These are phyloP conservation scores for Pseudocercospora fuligena DNA, from an alignment of 2,329 filamentous ascomycete genomes.

Conservation along the genomic window DNA sequence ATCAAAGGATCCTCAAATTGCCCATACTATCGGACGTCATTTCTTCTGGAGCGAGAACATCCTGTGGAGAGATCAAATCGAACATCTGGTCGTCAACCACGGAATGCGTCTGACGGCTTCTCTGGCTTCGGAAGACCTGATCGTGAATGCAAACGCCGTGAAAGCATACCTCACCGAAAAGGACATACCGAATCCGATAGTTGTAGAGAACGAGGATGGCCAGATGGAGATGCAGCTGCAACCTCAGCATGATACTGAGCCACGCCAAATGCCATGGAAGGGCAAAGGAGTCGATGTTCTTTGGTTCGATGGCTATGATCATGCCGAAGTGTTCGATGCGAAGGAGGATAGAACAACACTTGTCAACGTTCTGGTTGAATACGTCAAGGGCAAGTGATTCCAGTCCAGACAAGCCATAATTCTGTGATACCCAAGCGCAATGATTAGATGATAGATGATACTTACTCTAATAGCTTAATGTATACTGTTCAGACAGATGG, in stretches of 20 bases:
- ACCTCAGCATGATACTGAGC: slow-evolving; percentile 40
- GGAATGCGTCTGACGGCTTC: slow-evolving; percentile 58
- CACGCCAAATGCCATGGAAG: slow-evolving; percentile 35
- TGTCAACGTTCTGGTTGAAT: slow-evolving; percentile 35
- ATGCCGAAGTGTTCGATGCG: slow-evolving; percentile 64
- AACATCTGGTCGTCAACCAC: slow-evolving; percentile 41
- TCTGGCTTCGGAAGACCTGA: slow-evolving; percentile 65
- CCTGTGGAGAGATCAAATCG: slow-evolving; percentile 70
- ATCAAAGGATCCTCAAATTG: slow-evolving; percentile 68
- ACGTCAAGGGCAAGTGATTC: slow-evolving; percentile 15
- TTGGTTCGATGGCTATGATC: slow-evolving; percentile 66
- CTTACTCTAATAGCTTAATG: background rate
- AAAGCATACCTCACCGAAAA: slow-evolving; percentile 60
- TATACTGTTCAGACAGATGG: slow-evolving; percentile 1
- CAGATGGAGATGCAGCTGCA: slow-evolving; percentile 34
- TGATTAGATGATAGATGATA: slow-evolving; percentile 8
- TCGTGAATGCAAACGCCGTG: slow-evolving; percentile 65
- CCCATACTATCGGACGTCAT: slow-evolving; percentile 66
- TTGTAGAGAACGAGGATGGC: slow-evolving; percentile 27
- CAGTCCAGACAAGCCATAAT: background rate
- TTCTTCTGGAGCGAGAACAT: slow-evolving; percentile 77
- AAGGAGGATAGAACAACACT: slow-evolving; percentile 32
- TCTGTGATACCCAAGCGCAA: background rate
- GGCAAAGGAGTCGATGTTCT: slow-evolving; percentile 60
- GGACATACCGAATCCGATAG: slow-evolving; percentile 33